A percentile compares a stretch with the other conserved stretches of the same genome.
These are phyloP conservation scores for Apiospora saccharicola DNA, from an alignment of 2,329 filamentous ascomycete genomes.

Conservation along the genomic window DNA sequence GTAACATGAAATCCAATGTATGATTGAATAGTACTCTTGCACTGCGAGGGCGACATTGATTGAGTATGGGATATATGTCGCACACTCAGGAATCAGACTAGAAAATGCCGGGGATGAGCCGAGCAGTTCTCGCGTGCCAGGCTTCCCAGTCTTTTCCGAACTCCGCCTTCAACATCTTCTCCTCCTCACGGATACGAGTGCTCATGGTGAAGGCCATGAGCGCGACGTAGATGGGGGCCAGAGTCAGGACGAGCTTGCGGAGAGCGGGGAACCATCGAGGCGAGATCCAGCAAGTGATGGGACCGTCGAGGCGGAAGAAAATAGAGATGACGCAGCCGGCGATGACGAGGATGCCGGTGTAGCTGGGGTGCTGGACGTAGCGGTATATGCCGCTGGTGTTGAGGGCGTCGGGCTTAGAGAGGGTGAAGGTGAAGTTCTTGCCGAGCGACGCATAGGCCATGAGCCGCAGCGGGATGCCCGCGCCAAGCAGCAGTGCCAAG, in stretches of 20 bases:
- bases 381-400: conserved; percentile 56
- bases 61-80: not conserved
- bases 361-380: conserved; percentile 61
- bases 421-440: conserved; percentile 60
- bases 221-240: conserved; percentile 28
- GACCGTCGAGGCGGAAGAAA: conserved; percentile 48
- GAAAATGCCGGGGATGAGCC: conserved; percentile 56
- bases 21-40: not conserved
- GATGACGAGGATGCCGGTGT: conserved; percentile 51
- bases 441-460: conserved; percentile 54
- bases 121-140: conserved; percentile 55
- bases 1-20: not conserved
- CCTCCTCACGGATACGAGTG: conserved; percentile 55
- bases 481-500: conserved; percentile 42
- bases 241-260: conserved; percentile 24
- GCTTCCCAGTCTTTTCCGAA: conserved; percentile 58
- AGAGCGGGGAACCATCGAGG: conserved; percentile 30
- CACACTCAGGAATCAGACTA: conserved; percentile 30
- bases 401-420: conserved; percentile 54
- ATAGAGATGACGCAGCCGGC: conserved; percentile 42
- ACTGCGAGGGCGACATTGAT: not conserved
- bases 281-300: conserved; percentile 48
- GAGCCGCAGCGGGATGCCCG: conserved; percentile 40
- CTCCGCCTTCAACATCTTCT: conserved; percentile 54
- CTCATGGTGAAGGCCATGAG: conserved; percentile 36